Percentiles rank a stretch among this genome's conserved stretches.
phyloP scores from a whole-genome alignment of 2,329 filamentous ascomycete genomes.

The Berkeleyomyces basicola region DNA sequence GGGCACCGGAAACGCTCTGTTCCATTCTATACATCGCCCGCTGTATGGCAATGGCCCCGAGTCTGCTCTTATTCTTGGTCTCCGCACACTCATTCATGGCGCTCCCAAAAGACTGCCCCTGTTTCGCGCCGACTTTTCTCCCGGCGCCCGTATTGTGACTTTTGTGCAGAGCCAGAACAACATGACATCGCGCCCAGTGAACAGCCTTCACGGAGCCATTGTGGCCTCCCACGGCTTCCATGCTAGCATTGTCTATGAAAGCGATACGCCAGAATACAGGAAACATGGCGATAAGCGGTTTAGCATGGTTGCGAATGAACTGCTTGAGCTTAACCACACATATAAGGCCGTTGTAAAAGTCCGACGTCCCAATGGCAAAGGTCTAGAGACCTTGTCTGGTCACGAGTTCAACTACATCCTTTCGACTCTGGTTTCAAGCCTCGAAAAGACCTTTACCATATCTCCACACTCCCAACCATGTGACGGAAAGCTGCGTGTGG shows the following conservation, averaged over 20 bases:
- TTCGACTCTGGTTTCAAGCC: conserved; percentile 57
- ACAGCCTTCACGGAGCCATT: conserved; percentile 52
- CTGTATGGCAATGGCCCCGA: conserved; percentile 27
- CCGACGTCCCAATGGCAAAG: conserved; percentile 14
- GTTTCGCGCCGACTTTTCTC: conserved; percentile 45
- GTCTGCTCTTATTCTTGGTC: conserved; percentile 30
- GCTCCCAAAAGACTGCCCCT: conserved; percentile 37
- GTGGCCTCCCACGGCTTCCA: conserved; percentile 87
- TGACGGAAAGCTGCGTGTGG: conserved; percentile 51
- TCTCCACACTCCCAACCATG: conserved; percentile 56
- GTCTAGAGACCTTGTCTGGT: conserved; percentile 14
- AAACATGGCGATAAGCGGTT: conserved; percentile 64
- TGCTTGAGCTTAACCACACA: conserved; percentile 40
- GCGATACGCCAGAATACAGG: conserved; percentile 69
- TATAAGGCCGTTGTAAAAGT: conserved; percentile 31
- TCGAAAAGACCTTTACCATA: conserved; percentile 70
- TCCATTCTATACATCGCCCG: conserved; percentile 44
- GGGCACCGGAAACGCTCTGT: conserved; percentile 49
- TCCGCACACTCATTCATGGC: conserved; percentile 46
- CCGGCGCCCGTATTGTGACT: conserved; percentile 35
- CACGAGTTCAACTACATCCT: conserved; percentile 58
- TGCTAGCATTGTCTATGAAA: conserved; percentile 75
- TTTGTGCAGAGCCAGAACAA: conserved; percentile 13
- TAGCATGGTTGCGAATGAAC: conserved; percentile 63
- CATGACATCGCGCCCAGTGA: conserved; percentile 16